These are phyloP conservation scores for Begonia masoniana DNA, from an alignment of 306 rosid genomes.

Conservation along the genomic window DNA sequence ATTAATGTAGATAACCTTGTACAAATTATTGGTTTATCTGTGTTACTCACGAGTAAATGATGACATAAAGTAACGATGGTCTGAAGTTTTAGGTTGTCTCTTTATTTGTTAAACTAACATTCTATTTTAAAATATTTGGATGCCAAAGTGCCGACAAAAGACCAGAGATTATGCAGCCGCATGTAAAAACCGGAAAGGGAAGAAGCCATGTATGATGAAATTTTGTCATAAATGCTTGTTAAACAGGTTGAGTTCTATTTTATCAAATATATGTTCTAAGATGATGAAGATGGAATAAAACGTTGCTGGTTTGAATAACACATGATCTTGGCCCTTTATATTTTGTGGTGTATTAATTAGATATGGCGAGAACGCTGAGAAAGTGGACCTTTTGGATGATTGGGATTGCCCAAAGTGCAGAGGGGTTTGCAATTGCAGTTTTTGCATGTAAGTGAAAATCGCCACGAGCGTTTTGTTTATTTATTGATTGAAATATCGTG, in stretches of 20 bases:
- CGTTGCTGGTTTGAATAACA: too few species aligned
- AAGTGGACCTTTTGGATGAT: constrained; percentile 17
- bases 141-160: constrained; percentile 59
- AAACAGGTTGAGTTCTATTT: constrained; percentile 40
- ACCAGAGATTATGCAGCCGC: constrained; percentile 41
- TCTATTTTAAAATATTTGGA: constrained; percentile 1
- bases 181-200: constrained; percentile 28
- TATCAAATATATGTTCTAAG: too few species aligned
- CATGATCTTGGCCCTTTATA: not conserved
- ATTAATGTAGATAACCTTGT: not conserved
- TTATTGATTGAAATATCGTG: not conserved
- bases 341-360: constrained; percentile 19
- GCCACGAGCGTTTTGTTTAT: not conserved
- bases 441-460: constrained; percentile 42
- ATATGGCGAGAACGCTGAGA: constrained; percentile 58
- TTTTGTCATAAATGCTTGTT: constrained; percentile 56
- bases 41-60: not conserved
- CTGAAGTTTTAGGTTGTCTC: not conserved
- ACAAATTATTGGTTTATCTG: not conserved
- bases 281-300: too few species aligned
- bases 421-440: constrained; percentile 66
- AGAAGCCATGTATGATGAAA: constrained; percentile 32
- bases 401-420: constrained; percentile 80
- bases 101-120: not conserved
- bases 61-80: not conserved